Evolutionary conservation across 139 green algal species (phyloP), one percentile per base, ranked within the genome.

Genomic region (Coelastrella sp.): DNA sequence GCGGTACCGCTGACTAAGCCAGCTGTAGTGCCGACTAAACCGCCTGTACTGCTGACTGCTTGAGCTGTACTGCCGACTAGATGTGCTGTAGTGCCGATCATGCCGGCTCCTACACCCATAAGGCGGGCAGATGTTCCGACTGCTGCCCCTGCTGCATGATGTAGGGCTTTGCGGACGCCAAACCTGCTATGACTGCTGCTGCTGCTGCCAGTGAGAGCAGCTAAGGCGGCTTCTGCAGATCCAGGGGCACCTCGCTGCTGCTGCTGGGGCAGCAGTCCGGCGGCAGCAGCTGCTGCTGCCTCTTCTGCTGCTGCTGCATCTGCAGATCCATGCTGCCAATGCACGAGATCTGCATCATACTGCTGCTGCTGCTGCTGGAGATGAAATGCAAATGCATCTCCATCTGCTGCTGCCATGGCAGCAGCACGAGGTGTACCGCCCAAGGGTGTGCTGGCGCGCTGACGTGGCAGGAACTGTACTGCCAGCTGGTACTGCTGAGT

Each of bases 11-110:
- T 88, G 54, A 88, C 83, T 68, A 88, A 54, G 8, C 83, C 68
- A 58, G 83, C 83, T 68, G 83, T 88, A 68, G 83, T 73, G 68
- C 83, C 83, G n/a, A 88, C 73, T n/a, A 88, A 20, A 7, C 83
- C 83, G n/a, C 83, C 64, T 57, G 83, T 80, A 73, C 83, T 68
- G 54, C 68, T 59, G 6, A 88, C 68, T 22, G 47, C 47, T 8
- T 88, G 83, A 11, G 83, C 83, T 80, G 83, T 88, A 57, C 68
- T 88, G 83, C 83, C 83, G 10, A 88, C 83, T 22, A 88, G 17
- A 13, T 88, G 83, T 58, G 83, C 83, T 57, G 83, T 88, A 80
- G 47, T 75, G 68, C 83, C 64, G 16, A 88, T 73, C 16, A 88
- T 54, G 54, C 68, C 68, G 8, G 83, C 83, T 56, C 65, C 77